Evolutionary conservation across 352 stramenopile genomes (phyloP), one percentile per base, ranked within the genome.

Genomic region (Phytophthora sp.): DNA sequence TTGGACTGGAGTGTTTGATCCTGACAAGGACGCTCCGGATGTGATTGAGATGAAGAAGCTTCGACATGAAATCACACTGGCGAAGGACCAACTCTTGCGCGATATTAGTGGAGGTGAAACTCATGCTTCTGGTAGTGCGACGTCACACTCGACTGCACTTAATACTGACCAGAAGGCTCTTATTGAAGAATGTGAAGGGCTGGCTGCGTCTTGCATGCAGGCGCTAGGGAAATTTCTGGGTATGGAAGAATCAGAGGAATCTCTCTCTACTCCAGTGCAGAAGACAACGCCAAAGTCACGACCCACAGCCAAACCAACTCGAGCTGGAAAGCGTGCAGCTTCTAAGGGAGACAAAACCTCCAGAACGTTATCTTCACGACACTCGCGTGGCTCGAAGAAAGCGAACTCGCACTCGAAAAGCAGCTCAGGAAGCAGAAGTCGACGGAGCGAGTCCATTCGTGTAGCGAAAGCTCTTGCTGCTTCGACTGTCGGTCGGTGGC

Each of bases 1-100:
- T 52, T 75, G 59, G 57, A 67, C 59, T 16, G 65, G 60, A 7
- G 66, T 83, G 2, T 82, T 76, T 29, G 73, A 86, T 45, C 30
- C 55, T 29, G 71, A 63, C 1, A 76, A 65, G 4, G 80, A 91
- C n/a, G 53, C 79, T 2, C 66, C 77, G 1, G 76, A 90, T 18
- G 59, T 90, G 6, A 65, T 83, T 13, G 77, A 88, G 46, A 89
- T 93, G 77, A 93, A 93, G 57, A 87, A 84, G 47, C 76, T 93
- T 31, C 75, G 80, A 2, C 69, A 89, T 55, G 80, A 91, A 53
- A 88, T 93, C 13, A 76, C 78, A 11, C 33, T 74, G 26, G 76
- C 80, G 21, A 80, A 82, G 21, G 79, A 82, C 18, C 66, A 84
- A 24, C 41, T 83, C 54, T 44, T 86, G 44, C 54, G 69, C 13